Evolutionary conservation across 2,329 filamentous ascomycete genomes (phyloP).

Genomic region (Colletotrichum sp.): DNA sequence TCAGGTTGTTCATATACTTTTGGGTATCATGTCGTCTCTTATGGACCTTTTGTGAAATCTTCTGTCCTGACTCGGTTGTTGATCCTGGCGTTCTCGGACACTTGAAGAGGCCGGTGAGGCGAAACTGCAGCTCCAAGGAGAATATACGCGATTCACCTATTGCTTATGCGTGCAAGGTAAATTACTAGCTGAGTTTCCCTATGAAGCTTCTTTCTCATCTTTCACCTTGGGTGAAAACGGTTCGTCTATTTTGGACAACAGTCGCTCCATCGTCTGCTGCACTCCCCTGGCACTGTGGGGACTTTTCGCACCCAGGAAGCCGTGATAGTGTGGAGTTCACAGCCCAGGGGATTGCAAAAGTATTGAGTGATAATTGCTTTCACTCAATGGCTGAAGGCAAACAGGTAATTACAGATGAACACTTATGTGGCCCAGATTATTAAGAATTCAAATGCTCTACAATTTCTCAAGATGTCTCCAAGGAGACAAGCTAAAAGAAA

Average conservation of each 20-base stretch:
- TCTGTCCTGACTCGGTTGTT: neutral
- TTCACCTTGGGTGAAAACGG: neutral
- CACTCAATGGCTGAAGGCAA: too few species aligned
- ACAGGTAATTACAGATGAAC: too few species aligned
- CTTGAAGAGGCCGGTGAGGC: neutral
- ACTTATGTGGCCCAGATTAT: too few species aligned
- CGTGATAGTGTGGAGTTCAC: rapidly evolving
- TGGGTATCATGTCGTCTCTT: too few species aligned
- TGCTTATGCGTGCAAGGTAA: neutral
- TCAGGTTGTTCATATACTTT: neutral
- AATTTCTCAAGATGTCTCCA: too few species aligned
- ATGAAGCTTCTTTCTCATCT: neutral
- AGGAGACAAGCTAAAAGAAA: too few species aligned
- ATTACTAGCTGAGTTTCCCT: neutral
- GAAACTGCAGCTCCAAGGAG: neutral
- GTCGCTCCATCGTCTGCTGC: neutral
- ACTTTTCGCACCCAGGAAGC: neutral
- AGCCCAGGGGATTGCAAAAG: too few species aligned
- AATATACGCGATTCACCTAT: neutral
- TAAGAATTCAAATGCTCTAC: too few species aligned
- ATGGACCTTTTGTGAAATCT: neutral
- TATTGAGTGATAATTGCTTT: too few species aligned
- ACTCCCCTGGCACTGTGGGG: neutral
- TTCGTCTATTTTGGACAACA: too few species aligned
- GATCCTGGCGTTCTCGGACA: neutral